These are phyloP conservation scores for Cystofilobasidium ferigula DNA, from an alignment of 768 basidiomycete genomes.

Conservation along the genomic window DNA sequence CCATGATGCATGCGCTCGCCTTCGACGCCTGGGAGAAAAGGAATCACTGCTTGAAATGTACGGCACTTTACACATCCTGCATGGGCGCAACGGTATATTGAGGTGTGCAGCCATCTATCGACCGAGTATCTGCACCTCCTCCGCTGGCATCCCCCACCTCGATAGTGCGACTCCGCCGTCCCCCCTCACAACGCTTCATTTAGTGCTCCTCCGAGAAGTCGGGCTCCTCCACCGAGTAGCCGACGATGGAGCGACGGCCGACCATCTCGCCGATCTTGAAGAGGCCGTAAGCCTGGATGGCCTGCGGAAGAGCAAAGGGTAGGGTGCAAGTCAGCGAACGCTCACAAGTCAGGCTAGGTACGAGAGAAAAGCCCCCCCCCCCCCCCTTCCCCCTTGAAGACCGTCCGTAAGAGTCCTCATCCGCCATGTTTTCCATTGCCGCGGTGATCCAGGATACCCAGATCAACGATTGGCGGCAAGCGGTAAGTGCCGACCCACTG, in stretches of 20 bases:
- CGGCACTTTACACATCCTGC: too few relatives aligned
- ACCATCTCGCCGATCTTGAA: conserved; percentile 90
- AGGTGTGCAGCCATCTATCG: not conserved
- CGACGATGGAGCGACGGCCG: conserved; percentile 65
- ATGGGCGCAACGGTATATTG: too few relatives aligned
- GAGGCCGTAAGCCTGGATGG: conserved; percentile 75
- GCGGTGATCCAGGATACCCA: too few relatives aligned
- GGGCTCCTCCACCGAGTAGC: conserved; percentile 51
- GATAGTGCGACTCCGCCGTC: not conserved
- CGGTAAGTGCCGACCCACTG: too few relatives aligned
- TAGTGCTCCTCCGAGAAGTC: not conserved
- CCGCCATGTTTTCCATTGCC: too few relatives aligned
- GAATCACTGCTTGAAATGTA: too few relatives aligned
- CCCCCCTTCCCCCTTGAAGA: too few relatives aligned
- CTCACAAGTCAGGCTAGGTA: not conserved
- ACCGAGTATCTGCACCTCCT: not conserved
- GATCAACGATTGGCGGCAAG: too few relatives aligned
- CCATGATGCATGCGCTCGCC: too few relatives aligned
- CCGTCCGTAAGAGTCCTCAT: too few relatives aligned
- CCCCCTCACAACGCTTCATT: not conserved
- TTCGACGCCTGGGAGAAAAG: too few relatives aligned
- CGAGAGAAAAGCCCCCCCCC: not conserved
- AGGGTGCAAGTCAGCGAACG: not conserved
- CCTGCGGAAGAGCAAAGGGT: conserved; percentile 43
- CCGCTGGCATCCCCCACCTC: too few relatives aligned